Evolutionary conservation across 2,329 filamentous ascomycete genomes (phyloP).

Genomic region (Annulohypoxylon truncatum): DNA sequence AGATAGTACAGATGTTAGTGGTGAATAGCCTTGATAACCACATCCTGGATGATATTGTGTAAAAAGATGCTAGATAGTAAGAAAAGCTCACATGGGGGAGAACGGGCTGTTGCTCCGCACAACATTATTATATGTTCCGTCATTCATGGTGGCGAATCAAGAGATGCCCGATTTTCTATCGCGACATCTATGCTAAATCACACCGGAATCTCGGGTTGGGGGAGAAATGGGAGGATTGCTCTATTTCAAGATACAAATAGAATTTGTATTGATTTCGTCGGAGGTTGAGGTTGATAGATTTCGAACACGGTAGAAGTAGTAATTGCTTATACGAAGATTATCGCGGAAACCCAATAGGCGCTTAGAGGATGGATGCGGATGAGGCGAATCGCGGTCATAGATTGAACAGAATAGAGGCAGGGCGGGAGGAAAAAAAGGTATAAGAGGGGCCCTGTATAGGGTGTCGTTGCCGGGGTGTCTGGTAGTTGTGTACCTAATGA

Average conservation of each 20-base stretch:
- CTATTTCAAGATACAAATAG: background rate
- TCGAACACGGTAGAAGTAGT: background rate
- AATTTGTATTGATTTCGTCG: constrained; percentile 3
- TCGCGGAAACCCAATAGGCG: constrained; percentile 14
- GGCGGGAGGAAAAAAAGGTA: constrained; percentile 26
- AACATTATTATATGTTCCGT: constrained; percentile 45
- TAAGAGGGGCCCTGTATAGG: constrained; percentile 39
- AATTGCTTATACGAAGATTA: constrained; percentile 6
- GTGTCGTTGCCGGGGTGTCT: background rate
- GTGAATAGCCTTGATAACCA: background rate
- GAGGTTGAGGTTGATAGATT: background rate
- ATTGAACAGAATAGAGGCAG: constrained; percentile 12
- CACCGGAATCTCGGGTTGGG: constrained; percentile 3
- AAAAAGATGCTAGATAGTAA: background rate
- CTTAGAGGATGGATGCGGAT: constrained; percentile 24
- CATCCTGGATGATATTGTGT: background rate
- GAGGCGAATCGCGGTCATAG: constrained; percentile 26
- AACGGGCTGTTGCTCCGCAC: constrained; percentile 43
- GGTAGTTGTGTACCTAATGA: constrained; percentile 5
- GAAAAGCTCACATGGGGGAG: constrained; percentile 42
- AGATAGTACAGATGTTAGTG: constrained; percentile 25
- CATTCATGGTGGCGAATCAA: constrained; percentile 41
- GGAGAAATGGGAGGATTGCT: background rate
- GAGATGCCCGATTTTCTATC: constrained; percentile 29
- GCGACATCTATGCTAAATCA: constrained; percentile 33